Base-by-base conservation (phyloP, 148 eudicot species). In the Cornus controversa region DNA sequence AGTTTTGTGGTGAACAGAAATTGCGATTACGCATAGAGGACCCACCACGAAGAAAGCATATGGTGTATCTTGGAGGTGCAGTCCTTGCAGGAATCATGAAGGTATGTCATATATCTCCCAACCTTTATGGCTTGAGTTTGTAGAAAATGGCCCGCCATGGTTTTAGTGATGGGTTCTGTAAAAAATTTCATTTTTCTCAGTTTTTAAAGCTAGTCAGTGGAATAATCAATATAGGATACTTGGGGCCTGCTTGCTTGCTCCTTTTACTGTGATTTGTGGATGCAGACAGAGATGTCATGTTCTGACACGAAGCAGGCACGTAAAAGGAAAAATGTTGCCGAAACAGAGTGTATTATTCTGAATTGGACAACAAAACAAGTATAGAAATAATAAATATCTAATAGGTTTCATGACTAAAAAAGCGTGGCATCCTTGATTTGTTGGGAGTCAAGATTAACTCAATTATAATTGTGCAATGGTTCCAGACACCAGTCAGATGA, bases 11-110 rank as follows among this genome's bases (percentile, higher is more conserved):
- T 73, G 25, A 25, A 27, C 81, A 95, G 99, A 95, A 95, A 87
- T 80, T 95, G 77, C 89, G 99, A 71, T 80, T 95, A 77, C 90
- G 97, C 77, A 95, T 95, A 79, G 99, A 95, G 77, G 99, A 95
- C 79, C 99, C 99, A 63, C 99, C 99, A 10, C 86, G 99, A 76
- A 96, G 99, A 84, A 96, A 96, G 85, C 99, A 96, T 82, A 93
- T 93, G 99, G 99, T 96, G 81, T 96, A 96, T 82, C 98, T 96
- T 75, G 99, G 99, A 64, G 99, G 99, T 75, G 98, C 99, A 45
- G 99, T 96, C 85, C 98, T 93, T 27, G 98, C 98, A 20, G 98
- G 98, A 77, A 96, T 96, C 79, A 96, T 96, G 99, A 96, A 93
- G 98, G 99, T 96, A 6, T 8, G 57, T 1, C 36, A 47, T 58